Evolutionary conservation across 2,329 filamentous ascomycete genomes (phyloP).

Genomic region (Apiospora marii): DNA sequence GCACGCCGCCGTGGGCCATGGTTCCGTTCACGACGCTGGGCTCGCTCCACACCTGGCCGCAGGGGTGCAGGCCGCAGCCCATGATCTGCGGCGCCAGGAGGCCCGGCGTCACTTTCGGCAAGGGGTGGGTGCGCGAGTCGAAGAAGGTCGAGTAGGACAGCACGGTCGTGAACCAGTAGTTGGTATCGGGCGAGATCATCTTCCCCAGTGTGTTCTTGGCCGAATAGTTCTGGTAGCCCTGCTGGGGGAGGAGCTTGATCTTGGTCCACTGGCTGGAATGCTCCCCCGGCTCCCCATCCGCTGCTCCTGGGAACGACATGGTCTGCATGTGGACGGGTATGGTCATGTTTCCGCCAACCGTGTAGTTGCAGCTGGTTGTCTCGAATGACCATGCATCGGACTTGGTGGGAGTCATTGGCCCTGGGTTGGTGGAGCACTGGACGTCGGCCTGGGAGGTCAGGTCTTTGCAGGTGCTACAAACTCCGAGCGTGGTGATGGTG

Average conservation of each 20-base stretch:
- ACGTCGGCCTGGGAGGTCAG: background rate
- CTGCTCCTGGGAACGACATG: background rate
- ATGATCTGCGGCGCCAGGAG: background rate
- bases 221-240: slow-evolving; percentile 2
- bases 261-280: slow-evolving; percentile 7
- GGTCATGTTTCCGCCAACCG: background rate
- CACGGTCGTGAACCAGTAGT: slow-evolving; percentile 12
- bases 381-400: background rate
- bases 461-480: background rate
- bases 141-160: slow-evolving; percentile 1
- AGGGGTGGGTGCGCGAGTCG: background rate
- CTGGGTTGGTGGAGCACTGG: background rate
- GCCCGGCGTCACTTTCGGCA: background rate
- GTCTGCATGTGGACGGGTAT: background rate
- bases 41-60: background rate
- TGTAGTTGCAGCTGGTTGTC: background rate
- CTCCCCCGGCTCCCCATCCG: background rate
- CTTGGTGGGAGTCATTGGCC: background rate
- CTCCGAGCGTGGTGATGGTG: background rate
- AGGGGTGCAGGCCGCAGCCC: background rate
- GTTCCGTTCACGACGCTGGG: background rate
- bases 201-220: background rate
- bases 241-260: background rate
- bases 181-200: background rate
- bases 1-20: background rate